A percentile compares a stretch with the other conserved stretches of the same genome.
phyloP scores from a whole-genome alignment of 495 filamentous ascomycete genomes.

The Staphylotrichum tortipilum region DNA sequence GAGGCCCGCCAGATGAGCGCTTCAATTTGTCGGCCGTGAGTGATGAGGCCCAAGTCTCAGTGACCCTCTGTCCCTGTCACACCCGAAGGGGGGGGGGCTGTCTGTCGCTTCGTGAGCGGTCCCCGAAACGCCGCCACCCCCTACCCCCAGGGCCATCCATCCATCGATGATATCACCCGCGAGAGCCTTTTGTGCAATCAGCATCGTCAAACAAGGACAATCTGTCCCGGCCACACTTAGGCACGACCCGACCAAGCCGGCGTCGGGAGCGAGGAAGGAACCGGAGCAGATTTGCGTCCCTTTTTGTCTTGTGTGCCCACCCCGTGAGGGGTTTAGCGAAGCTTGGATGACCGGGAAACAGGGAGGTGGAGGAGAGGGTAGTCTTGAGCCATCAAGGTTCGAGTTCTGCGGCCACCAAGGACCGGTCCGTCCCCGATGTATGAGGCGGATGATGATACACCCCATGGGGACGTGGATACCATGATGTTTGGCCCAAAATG shows the following conservation, averaged over 20 bases:
- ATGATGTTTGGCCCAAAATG: too few relatives aligned
- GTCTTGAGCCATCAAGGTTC: too few relatives aligned
- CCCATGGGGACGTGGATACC: too few relatives aligned
- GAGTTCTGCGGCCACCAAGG: too few relatives aligned
- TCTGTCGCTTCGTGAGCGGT: too few relatives aligned
- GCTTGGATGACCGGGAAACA: not conserved
- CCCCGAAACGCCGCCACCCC: not conserved
- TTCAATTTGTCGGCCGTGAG: constrained; percentile 13
- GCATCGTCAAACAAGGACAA: not conserved
- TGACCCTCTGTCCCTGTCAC: constrained; percentile 2
- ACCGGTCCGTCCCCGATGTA: too few relatives aligned
- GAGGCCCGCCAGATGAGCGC: constrained; percentile 17
- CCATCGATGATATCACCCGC: constrained; percentile 16
- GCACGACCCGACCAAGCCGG: constrained; percentile 3
- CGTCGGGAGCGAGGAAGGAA: not conserved
- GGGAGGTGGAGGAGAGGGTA: too few relatives aligned
- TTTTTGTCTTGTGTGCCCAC: not conserved
- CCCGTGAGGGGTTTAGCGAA: not conserved
- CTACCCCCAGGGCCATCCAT: too few relatives aligned
- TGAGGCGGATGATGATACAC: too few relatives aligned
- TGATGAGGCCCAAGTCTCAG: not conserved
- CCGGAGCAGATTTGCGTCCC: not conserved
- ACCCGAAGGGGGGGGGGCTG: not conserved
- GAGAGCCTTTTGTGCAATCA: constrained; percentile 1
- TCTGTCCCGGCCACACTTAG: not conserved